Conservation (phyloP, 768 basidiomycete genomes). For the Inosperma sp. region DNA sequence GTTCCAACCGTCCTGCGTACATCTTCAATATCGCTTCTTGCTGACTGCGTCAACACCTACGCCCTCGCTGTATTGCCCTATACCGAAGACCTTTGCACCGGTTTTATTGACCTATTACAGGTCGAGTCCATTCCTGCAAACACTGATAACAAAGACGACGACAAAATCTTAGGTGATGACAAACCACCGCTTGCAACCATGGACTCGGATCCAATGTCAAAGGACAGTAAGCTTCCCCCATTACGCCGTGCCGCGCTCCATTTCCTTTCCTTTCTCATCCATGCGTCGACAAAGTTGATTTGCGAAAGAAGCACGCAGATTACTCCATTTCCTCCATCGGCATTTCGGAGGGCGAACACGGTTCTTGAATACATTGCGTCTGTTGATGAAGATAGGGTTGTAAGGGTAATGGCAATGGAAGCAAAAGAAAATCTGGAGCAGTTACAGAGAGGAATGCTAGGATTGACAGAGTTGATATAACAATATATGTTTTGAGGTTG, state of each 20-base stretch:
- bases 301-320: slow-evolving; percentile 37
- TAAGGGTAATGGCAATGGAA: slow-evolving; percentile 75
- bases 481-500: neutral
- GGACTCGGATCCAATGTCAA: slow-evolving; percentile 55
- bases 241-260: slow-evolving; percentile 85
- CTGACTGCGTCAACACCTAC: slow-evolving; percentile 64
- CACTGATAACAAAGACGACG: slow-evolving; percentile 9
- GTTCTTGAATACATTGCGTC: slow-evolving; percentile 66
- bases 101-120: slow-evolving; percentile 75
- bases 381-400: slow-evolving; percentile 69
- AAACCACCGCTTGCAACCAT: slow-evolving; percentile 30
- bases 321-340: slow-evolving; percentile 28
- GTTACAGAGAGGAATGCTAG: slow-evolving; percentile 44
- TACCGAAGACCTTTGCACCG: slow-evolving; percentile 52
- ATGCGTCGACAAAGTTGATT: slow-evolving; percentile 47
- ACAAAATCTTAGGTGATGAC: neutral
- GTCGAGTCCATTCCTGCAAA: slow-evolving; percentile 44
- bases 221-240: slow-evolving; percentile 65
- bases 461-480: slow-evolving; percentile 23
- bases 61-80: slow-evolving; percentile 61
- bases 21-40: slow-evolving; percentile 58
- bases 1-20: slow-evolving; percentile 72
- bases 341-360: slow-evolving; percentile 48
- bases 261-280: slow-evolving; percentile 67
- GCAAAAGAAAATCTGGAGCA: slow-evolving; percentile 50